Evolutionary conservation across 2,329 filamentous ascomycete genomes (phyloP), one percentile per base, ranked within the genome.

Genomic region (Fusarium veterinarium): DNA sequence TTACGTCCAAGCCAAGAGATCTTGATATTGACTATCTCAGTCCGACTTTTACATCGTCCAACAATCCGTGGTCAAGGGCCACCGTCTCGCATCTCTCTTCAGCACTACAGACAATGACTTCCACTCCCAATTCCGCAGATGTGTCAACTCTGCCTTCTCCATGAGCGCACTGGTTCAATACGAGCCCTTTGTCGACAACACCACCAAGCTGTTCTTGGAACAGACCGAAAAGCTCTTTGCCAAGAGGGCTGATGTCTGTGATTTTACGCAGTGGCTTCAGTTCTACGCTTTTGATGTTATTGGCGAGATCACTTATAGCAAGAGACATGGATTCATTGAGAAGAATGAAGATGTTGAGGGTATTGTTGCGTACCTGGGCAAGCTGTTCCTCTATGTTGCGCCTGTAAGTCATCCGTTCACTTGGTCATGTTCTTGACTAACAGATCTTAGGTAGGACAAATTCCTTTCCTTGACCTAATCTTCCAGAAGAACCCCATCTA

Each of bases 201-300:
- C 92, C 2, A 91, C 92, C 1, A 88, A 89, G 71, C 83, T 93
- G 5, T 95, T 95, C 79, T 86, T 95, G 10, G 81, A 86, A 37
- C 89, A 90, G 78, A 91, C 90, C 0, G 85, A 89, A 69, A 82
- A 84, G 4, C 77, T 91, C 6, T 92, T 86, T 72, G 86, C 84
- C n/a, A 77, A 80, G 28, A 82, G 83, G 30, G 67, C 79, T 0
- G 71, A 72, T n/a, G 74, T 76, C 4, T 78, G 76, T 76, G 88
- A 93, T 77, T 91, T 94, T 62, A 89, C 90, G 3, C 84, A 86
- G 64, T 95, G 93, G 93, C 83, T 95, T 64, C 93, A 95, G 77
- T 95, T 91, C 78, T 95, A 93, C 74, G 93, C 93, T 0, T 95
- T 95, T 76, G 93, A 95, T 77, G 92, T 95, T 19, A 94, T 94